Evolutionary conservation across 345 rosid genomes (phyloP).

Genomic region (Cardamine resedifolia): DNA sequence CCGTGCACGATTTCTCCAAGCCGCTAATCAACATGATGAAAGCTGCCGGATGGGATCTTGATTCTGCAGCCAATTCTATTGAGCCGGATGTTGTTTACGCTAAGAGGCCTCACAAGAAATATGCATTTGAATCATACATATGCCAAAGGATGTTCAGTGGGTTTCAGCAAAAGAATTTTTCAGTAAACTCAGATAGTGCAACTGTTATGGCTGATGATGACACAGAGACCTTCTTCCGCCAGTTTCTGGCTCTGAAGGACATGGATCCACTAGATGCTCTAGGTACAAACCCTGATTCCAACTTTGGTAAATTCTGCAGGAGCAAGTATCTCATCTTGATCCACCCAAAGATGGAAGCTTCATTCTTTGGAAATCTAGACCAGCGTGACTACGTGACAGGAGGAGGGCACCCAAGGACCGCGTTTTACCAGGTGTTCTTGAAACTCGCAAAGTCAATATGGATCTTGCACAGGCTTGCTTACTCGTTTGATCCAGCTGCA

Average conservation of each 20-base stretch:
- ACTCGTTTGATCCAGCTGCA: slow-evolving; percentile 64
- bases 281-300: slow-evolving; percentile 73
- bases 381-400: slow-evolving; percentile 66
- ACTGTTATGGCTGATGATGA: slow-evolving; percentile 30
- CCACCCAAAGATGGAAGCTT: slow-evolving; percentile 88
- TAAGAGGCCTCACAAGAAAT: slow-evolving; percentile 81
- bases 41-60: slow-evolving; percentile 95
- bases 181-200: slow-evolving; percentile 44
- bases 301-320: slow-evolving; percentile 69
- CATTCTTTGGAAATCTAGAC: slow-evolving; percentile 79
- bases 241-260: slow-evolving; percentile 62
- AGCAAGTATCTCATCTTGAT: slow-evolving; percentile 64
- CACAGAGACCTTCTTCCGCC: slow-evolving; percentile 69
- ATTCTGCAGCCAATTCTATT: slow-evolving; percentile 77
- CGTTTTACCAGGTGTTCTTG: slow-evolving; percentile 71
- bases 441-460: slow-evolving; percentile 76
- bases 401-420: slow-evolving; percentile 81
- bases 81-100: slow-evolving; percentile 72
- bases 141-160: slow-evolving; percentile 81
- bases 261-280: slow-evolving; percentile 71
- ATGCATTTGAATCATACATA: slow-evolving; percentile 81
- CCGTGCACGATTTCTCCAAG: slow-evolving; percentile 82
- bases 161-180: slow-evolving; percentile 65
- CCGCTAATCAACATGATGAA: slow-evolving; percentile 89
- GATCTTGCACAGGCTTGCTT: slow-evolving; percentile 78